These are phyloP conservation scores for Daldinia vernicosa DNA, from an alignment of 495 filamentous ascomycete genomes.

Conservation along the genomic window DNA sequence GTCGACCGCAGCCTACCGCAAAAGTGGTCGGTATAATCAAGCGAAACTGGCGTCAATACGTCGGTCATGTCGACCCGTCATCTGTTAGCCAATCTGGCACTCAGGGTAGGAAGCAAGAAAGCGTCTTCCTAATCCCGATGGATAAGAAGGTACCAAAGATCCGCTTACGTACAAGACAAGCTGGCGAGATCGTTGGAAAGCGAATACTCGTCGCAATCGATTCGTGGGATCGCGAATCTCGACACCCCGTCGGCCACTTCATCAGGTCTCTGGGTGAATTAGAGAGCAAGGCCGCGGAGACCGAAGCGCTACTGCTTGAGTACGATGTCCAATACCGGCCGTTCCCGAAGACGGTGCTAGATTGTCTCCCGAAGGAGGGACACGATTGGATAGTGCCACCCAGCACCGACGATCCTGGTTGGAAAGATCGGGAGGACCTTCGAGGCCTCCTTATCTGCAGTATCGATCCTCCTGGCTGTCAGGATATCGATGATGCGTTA, in stretches of 20 bases:
- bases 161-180: slow-evolving; percentile 88
- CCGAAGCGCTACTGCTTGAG: slow-evolving; percentile 91
- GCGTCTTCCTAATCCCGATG: slow-evolving; percentile 94
- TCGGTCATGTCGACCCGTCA: slow-evolving; percentile 89
- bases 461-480: slow-evolving; percentile 94
- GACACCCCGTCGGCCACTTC: slow-evolving; percentile 93
- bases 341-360: slow-evolving; percentile 92
- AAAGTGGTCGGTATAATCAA: slow-evolving; percentile 92
- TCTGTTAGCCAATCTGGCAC: slow-evolving; percentile 76
- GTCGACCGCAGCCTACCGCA: slow-evolving; percentile 87
- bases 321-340: slow-evolving; percentile 98
- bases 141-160: slow-evolving; percentile 98
- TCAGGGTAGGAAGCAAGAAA: slow-evolving; percentile 84
- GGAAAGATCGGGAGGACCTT: slow-evolving; percentile 84
- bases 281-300: slow-evolving; percentile 95
- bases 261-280: slow-evolving; percentile 91
- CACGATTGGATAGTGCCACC: slow-evolving; percentile 92
- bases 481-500: slow-evolving; percentile 97
- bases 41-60: slow-evolving; percentile 97
- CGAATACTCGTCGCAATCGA: slow-evolving; percentile 95
- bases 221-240: slow-evolving; percentile 89
- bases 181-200: slow-evolving; percentile 85
- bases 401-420: slow-evolving; percentile 79
- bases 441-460: slow-evolving; percentile 91
- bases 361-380: slow-evolving; percentile 90